Evolutionary conservation across 73 alveolate species (phyloP).

Genomic region (Tetrahymena borealis): DNA sequence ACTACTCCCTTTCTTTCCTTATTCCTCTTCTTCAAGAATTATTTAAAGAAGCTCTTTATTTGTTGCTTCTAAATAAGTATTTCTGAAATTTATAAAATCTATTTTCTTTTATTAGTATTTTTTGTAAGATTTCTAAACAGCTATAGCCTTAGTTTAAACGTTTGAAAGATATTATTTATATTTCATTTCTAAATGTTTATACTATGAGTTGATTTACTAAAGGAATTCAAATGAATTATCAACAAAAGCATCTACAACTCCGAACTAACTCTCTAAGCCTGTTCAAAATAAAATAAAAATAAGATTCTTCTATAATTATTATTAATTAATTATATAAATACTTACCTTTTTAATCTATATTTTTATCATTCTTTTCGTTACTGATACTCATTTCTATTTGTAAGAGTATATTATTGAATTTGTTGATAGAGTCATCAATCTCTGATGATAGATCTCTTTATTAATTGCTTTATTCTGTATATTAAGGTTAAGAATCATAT

Average conservation of each 20-base stretch:
- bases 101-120: background rate
- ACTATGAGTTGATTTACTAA: background rate
- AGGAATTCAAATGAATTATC: background rate
- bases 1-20: background rate
- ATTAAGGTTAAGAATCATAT: background rate
- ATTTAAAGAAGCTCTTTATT: background rate
- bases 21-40: background rate
- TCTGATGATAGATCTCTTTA: background rate
- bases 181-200: background rate
- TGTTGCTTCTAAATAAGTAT: background rate
- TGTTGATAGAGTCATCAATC: background rate
- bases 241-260: background rate
- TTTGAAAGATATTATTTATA: background rate
- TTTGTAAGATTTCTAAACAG: background rate
- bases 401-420: background rate
- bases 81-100: background rate
- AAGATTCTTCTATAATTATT: background rate
- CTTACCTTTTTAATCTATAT: background rate
- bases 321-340: background rate
- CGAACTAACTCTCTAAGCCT: background rate
- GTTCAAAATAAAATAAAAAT: background rate
- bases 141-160: background rate
- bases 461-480: background rate
- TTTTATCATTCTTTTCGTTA: background rate
- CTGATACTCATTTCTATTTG: background rate